A percentile compares a stretch with the other conserved stretches of the same genome.
Conservation (phyloP, 768 basidiomycete species). For the Tricholoma furcatifolium region DNA sequence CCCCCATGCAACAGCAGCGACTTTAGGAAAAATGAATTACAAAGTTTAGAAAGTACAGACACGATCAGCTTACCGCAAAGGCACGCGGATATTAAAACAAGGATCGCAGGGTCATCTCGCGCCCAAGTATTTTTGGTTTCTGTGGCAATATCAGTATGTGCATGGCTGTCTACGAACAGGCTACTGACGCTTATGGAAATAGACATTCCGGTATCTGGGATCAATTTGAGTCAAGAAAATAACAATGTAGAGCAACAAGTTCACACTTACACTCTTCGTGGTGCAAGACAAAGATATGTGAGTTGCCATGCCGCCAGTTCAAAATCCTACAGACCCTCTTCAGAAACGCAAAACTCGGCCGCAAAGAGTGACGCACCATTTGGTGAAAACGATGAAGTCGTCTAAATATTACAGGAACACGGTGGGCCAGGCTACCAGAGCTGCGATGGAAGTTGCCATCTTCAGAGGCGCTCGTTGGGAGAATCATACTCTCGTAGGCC, state of each 20-base stretch:
- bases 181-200: conserved; percentile 90
- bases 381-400: conserved; percentile 80
- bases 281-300: conserved; percentile 90
- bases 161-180: neutral
- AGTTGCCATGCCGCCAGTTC: conserved; percentile 96
- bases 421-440: conserved; percentile 42
- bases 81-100: conserved; percentile 81
- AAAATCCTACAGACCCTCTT: conserved; percentile 67
- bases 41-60: neutral
- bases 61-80: conserved; percentile 55
- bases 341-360: neutral
- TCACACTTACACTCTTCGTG: conserved; percentile 77
- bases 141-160: conserved; percentile 25
- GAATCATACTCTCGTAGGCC: conserved; percentile 35
- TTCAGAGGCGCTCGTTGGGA: conserved; percentile 40
- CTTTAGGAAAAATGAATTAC: conserved; percentile 35
- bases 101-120: conserved; percentile 93
- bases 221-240: conserved; percentile 15
- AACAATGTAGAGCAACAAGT: conserved; percentile 8
- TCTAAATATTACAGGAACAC: conserved; percentile 79
- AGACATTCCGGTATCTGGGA: conserved; percentile 87
- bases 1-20: conserved; percentile 83
- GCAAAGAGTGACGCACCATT: conserved; percentile 55
- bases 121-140: conserved; percentile 99
- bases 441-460: conserved; percentile 34